Percentiles rank a stretch among this genome's conserved stretches.
These are phyloP conservation scores for Cryphonectria naterciae DNA, from an alignment of 2,329 filamentous ascomycete genomes.

Conservation along the genomic window DNA sequence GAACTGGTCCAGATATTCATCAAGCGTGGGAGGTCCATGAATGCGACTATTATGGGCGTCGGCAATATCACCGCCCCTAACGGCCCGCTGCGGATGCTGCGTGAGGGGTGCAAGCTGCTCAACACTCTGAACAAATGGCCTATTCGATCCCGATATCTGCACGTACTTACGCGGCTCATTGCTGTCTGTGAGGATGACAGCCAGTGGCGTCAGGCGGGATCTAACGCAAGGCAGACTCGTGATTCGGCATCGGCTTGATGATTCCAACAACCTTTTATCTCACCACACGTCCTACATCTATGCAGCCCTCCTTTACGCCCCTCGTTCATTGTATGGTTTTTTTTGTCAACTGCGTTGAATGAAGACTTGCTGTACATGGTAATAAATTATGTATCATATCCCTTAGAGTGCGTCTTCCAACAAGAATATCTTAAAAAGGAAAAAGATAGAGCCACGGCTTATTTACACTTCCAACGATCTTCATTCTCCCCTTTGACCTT, in stretches of 20 bases:
- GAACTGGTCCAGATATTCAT: constrained; percentile 60
- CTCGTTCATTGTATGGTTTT: not conserved
- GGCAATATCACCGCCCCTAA: constrained; percentile 46
- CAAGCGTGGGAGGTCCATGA: constrained; percentile 52
- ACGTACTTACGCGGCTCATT: constrained; percentile 9
- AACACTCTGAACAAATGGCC: constrained; percentile 21
- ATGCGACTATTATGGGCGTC: constrained; percentile 52
- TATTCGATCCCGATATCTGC: constrained; percentile 15
- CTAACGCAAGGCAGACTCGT: not conserved
- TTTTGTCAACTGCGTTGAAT: not conserved
- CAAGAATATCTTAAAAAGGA: too few species aligned
- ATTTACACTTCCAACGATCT: not conserved
- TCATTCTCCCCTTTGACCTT: not conserved
- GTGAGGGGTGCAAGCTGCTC: constrained; percentile 28
- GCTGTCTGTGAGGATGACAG: constrained; percentile 9
- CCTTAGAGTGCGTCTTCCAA: too few species aligned
- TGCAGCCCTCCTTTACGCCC: too few species aligned
- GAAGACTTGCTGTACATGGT: too few species aligned
- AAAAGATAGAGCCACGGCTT: too few species aligned
- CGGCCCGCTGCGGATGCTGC: constrained; percentile 31
- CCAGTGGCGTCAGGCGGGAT: constrained; percentile 7
- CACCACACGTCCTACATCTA: too few species aligned
- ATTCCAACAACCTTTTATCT: not conserved
- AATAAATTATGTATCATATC: too few species aligned
- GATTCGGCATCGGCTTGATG: not conserved